These are phyloP conservation scores for Fraxinus paxiana DNA, from an alignment of 305 asterid species.

Conservation along the genomic window DNA sequence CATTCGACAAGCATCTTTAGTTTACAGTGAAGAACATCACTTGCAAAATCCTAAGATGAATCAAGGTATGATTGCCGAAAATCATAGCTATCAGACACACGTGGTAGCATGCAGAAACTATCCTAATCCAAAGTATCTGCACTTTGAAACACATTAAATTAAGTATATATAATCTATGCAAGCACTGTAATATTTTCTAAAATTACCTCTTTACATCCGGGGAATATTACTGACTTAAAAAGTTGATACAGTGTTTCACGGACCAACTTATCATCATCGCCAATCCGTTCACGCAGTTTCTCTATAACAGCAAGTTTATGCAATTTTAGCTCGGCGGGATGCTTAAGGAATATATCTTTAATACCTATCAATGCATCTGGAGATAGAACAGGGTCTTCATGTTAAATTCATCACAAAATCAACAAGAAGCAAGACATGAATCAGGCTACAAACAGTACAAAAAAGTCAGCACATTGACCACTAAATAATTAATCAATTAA, in stretches of 20 bases:
- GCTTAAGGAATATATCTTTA: conserved; percentile 61
- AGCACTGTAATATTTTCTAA: not conserved
- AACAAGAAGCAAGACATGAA: conserved; percentile 14
- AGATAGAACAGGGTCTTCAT: conserved; percentile 20
- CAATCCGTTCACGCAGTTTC: conserved; percentile 85
- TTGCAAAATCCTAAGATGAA: not conserved
- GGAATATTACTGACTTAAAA: conserved; percentile 72
- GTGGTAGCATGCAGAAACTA: not conserved
- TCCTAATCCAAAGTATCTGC: conserved; percentile 6
- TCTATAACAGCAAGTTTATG: conserved; percentile 83
- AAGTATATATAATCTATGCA: not conserved
- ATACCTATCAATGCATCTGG: conserved; percentile 79
- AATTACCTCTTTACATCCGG: conserved; percentile 67
- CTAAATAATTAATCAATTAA: not conserved
- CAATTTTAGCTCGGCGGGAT: conserved; percentile 77
- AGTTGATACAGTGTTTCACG: conserved; percentile 81
- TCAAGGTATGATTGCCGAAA: not conserved
- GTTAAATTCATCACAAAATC: conserved; percentile 17
- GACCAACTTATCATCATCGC: conserved; percentile 79
- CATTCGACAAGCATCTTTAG: not conserved
- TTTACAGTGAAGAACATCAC: conserved; percentile 12
- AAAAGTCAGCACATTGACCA: not conserved
- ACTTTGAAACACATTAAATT: not conserved
- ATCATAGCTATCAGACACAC: conserved; percentile 9
- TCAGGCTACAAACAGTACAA: not conserved